phyloP scores from a whole-genome alignment of 1,139 yeast species.

The Candida pseudoviswanathii region DNA sequence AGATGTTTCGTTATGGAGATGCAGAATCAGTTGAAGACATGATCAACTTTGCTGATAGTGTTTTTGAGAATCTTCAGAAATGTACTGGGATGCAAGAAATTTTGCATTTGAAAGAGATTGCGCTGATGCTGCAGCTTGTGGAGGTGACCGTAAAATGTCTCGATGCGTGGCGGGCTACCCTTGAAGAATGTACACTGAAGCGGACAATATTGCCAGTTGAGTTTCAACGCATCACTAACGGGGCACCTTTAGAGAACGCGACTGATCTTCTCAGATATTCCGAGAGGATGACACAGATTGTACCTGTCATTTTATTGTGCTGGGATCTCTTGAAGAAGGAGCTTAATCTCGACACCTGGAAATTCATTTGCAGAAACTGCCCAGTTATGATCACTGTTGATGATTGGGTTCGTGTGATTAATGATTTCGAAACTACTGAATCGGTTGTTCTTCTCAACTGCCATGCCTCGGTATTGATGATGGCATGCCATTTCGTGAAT shows the following conservation, averaged over 20 bases:
- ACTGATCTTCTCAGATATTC: not conserved
- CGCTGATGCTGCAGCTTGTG: not conserved
- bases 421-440: not conserved
- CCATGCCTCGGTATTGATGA: not conserved
- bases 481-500: not conserved
- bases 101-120: not conserved
- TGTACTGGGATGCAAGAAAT: not conserved
- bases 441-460: slow-evolving; percentile 5
- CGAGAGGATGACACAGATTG: not conserved
- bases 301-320: not conserved
- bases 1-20: slow-evolving; percentile 7
- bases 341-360: not conserved
- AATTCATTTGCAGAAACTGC: slow-evolving; percentile 2
- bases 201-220: not conserved
- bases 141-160: not conserved
- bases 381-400: slow-evolving; percentile 6
- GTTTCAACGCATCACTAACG: not conserved
- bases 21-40: slow-evolving; percentile 6
- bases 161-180: not conserved
- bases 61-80: slow-evolving; percentile 3
- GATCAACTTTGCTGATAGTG: not conserved
- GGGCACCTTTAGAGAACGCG: not conserved
- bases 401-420: not conserved
- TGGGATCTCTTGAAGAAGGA: not conserved
- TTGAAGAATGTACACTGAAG: not conserved